A percentile compares a stretch with the other conserved stretches of the same genome.
Conservation (phyloP, 2,329 filamentous ascomycete species). For the Akanthomyces lecanii region DNA sequence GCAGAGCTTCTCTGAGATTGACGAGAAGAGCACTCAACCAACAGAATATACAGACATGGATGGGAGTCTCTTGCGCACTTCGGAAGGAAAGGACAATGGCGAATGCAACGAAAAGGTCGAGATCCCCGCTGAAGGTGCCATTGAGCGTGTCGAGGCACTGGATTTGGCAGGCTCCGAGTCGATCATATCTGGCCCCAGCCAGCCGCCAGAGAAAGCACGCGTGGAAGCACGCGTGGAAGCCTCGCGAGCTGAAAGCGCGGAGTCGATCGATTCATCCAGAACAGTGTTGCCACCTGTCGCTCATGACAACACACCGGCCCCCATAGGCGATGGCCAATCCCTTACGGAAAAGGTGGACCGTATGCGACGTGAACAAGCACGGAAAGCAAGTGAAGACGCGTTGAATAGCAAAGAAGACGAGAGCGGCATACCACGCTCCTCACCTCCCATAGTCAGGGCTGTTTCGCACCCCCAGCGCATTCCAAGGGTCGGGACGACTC, state of each 20-base stretch:
- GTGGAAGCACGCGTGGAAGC: slow-evolving; percentile 7
- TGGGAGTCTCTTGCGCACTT: slow-evolving; percentile 21
- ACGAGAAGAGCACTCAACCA: slow-evolving; percentile 44
- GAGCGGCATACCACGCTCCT: slow-evolving; percentile 39
- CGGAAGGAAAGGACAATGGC: slow-evolving; percentile 28
- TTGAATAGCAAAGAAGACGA: slow-evolving; percentile 28
- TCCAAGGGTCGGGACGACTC: not conserved
- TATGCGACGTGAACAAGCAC: slow-evolving; percentile 45
- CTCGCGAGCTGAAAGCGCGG: slow-evolving; percentile 14
- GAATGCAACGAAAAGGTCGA: slow-evolving; percentile 25
- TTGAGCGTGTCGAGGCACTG: slow-evolving; percentile 46
- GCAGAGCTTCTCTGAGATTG: slow-evolving; percentile 42
- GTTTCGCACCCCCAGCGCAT: slow-evolving; percentile 43
- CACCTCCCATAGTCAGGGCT: slow-evolving; percentile 51
- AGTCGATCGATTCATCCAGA: slow-evolving; percentile 2
- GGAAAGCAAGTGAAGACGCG: slow-evolving; percentile 27
- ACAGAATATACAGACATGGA: slow-evolving; percentile 34
- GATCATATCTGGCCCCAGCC: slow-evolving; percentile 22
- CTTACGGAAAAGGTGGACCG: slow-evolving; percentile 48
- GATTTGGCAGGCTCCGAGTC: slow-evolving; percentile 42
- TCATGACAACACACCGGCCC: slow-evolving; percentile 10
- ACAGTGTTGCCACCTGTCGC: not conserved
- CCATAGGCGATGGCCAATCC: slow-evolving; percentile 23
- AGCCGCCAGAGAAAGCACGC: slow-evolving; percentile 11
- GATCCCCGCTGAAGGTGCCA: slow-evolving; percentile 30